Conservation (phyloP, 345 rosid species). For the Angophora floribunda region DNA sequence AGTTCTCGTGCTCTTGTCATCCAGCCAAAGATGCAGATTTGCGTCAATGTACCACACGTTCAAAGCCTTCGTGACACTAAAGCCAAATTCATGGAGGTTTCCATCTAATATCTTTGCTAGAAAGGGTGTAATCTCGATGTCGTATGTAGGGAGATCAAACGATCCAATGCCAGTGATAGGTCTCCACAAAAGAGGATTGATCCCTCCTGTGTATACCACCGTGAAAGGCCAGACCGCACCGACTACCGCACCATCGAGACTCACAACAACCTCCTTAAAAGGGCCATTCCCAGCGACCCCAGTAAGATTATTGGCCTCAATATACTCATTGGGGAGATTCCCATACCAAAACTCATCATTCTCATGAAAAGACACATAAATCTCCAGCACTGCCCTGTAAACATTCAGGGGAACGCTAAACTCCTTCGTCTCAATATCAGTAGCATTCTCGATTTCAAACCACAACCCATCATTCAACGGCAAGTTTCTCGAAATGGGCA, state of each 20-base stretch:
- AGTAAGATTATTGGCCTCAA: constrained; percentile 50
- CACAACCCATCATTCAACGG: constrained; percentile 76
- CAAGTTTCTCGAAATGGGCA: constrained; percentile 61
- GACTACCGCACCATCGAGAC: constrained; percentile 38
- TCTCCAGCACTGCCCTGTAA: constrained; percentile 80
- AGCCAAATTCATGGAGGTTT: constrained; percentile 39
- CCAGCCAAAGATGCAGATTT: constrained; percentile 91
- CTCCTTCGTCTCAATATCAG: constrained; percentile 31
- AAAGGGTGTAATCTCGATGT: constrained; percentile 66
- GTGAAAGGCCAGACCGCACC: constrained; percentile 89
- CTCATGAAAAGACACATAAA: constrained; percentile 90
- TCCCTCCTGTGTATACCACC: constrained; percentile 72
- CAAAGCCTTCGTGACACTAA: constrained; percentile 66
- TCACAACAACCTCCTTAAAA: constrained; percentile 72
- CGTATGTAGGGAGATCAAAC: constrained; percentile 76
- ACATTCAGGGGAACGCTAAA: constrained; percentile 58
- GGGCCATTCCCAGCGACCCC: constrained; percentile 66
- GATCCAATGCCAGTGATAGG: constrained; percentile 77
- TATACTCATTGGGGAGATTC: constrained; percentile 60
- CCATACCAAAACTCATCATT: constrained; percentile 85
- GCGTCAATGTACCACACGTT: constrained; percentile 81
- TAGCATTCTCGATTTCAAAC: constrained; percentile 57
- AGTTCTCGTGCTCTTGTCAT: constrained; percentile 22
- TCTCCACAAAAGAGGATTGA: constrained; percentile 77
- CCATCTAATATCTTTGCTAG: constrained; percentile 69